Evolutionary conservation across 2,329 filamentous ascomycete genomes (phyloP), one percentile per base, ranked within the genome.

Genomic region (Fusarium sp.): DNA sequence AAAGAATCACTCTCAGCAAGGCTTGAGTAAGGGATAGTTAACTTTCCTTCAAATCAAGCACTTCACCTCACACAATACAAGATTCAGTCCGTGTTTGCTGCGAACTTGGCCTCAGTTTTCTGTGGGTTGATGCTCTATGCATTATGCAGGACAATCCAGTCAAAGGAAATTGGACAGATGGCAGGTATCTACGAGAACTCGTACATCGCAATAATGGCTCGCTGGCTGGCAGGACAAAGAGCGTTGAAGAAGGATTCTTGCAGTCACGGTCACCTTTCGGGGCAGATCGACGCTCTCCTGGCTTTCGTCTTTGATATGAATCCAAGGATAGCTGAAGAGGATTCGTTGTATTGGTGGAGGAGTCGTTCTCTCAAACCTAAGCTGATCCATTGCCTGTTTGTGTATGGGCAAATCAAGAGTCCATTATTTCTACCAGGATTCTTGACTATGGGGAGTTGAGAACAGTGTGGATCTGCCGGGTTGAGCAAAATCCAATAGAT

Each of bases 71-170:
- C 26, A 55, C 52, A 3, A n/a, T 55, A 6, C 41, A 37, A 43
- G 52, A 55, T 29, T 28, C 52, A 20, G 31, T 46, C 20, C 52
- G 16, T 28, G 37, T 42, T 46, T 55, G 52, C 42, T 21, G 39
- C 21, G 41, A 55, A 29, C 52, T 55, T 20, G 41, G 52, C 21
- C 26, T 55, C 15, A 20, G 20, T 9, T 55, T 44, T 21, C 24
- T 56, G 16, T 67, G 63, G 63, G 37, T 59, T 8, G 63, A 67
- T n/a, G 47, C 46, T 13, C 16, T 68, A 8, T 63, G 56, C n/a
- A 68, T 67, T 23, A 23, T 55, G 5, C 63, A 63, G 16, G 53
- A 65, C 13, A 39, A 47, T 33, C n/a, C 29, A 8, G 33, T 31
- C 35, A 1, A 41, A 35, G 5, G 56, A 71, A 41, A 41, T 71